Evolutionary conservation across 163 green algal genomes (phyloP).

Genomic region (Botryococcus braunii): DNA sequence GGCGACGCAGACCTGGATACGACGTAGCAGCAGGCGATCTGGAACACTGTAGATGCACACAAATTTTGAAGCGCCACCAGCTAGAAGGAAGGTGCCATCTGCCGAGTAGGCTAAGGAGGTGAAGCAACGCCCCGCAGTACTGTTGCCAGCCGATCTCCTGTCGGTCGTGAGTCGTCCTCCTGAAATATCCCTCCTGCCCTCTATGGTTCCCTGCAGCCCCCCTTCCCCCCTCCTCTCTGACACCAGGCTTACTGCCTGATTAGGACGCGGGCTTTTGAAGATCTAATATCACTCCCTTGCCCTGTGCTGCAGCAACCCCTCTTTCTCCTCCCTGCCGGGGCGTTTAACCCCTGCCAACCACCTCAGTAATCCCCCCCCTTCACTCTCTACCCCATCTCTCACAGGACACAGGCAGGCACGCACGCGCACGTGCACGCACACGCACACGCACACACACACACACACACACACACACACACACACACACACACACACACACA

Average conservation of each 20-base stretch:
- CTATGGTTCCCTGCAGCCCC: slow-evolving; percentile 66
- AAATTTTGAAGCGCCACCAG: slow-evolving; percentile 42
- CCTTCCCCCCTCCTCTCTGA: no score
- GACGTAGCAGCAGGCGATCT: slow-evolving; percentile 78
- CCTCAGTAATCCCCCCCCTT: not conserved
- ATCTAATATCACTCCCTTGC: no score
- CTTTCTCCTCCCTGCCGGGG: no score
- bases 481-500: no score
- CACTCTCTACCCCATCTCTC: not conserved
- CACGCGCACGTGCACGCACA: no score
- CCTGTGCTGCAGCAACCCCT: no score
- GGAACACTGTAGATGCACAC: slow-evolving; percentile 92
- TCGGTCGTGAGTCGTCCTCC: slow-evolving; percentile 61
- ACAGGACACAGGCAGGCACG: not conserved
- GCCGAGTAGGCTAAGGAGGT: slow-evolving; percentile 79
- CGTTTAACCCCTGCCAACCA: no score
- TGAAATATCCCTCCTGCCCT: slow-evolving; percentile 80
- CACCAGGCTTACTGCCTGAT: no score
- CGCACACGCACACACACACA: no score
- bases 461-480: no score
- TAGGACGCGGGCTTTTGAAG: no score
- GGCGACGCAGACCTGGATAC: slow-evolving; percentile 57
- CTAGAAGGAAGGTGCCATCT: slow-evolving; percentile 81
- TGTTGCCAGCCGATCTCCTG: slow-evolving; percentile 61
- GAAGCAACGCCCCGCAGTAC: slow-evolving; percentile 66